These are phyloP conservation scores for Polychytrium aggregatum DNA, from an alignment of 192 early-diverging fungal species.

Conservation along the genomic window DNA sequence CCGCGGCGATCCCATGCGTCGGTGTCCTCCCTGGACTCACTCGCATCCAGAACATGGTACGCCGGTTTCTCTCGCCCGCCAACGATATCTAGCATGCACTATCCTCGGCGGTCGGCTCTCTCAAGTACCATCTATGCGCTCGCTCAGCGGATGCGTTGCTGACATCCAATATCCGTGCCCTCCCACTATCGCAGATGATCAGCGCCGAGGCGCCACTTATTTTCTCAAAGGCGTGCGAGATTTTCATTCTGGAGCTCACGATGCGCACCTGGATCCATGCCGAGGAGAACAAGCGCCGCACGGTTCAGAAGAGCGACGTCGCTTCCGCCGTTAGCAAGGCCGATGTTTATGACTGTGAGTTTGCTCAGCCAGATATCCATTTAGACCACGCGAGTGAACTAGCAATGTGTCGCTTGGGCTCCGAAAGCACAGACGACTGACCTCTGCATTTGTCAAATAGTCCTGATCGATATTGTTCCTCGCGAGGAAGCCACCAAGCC, in stretches of 20 bases:
- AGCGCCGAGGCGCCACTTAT: slow-evolving; percentile 77
- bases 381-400: not conserved
- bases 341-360: slow-evolving; percentile 84
- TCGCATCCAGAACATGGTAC: no score
- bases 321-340: slow-evolving; percentile 75
- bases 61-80: no score
- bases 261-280: slow-evolving; percentile 72
- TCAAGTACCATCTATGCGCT: no score
- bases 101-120: no score
- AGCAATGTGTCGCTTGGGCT: not conserved
- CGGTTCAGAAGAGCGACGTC: slow-evolving; percentile 84
- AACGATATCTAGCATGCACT: no score
- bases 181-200: slow-evolving; percentile 37
- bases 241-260: slow-evolving; percentile 88
- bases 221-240: slow-evolving; percentile 93
- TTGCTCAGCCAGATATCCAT: not conserved
- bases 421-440: not conserved
- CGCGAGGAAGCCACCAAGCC: slow-evolving; percentile 55
- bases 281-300: slow-evolving; percentile 94
- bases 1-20: no score
- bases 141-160: no score
- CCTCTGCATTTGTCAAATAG: slow-evolving; percentile 4
- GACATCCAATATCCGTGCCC: no score
- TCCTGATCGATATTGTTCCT: slow-evolving; percentile 94
- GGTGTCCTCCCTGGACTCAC: no score